A percentile compares a stretch with the other conserved stretches of the same genome.
Evolutionary conservation across 2,329 filamentous ascomycete genomes (phyloP).

Genomic region (Fusarium camptoceras): DNA sequence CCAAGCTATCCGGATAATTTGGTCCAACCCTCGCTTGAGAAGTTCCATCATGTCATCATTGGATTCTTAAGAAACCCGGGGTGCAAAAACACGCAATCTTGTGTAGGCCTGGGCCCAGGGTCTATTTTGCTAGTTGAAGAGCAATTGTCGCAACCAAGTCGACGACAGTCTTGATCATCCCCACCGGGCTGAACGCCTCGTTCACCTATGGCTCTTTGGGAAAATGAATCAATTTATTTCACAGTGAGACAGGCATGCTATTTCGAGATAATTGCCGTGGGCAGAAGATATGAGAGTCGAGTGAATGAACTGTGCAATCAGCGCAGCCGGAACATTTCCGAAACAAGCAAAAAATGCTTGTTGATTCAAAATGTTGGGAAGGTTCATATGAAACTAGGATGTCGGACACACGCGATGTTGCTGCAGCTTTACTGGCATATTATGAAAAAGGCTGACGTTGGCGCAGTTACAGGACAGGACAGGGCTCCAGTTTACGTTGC

Average conservation of each 20-base stretch:
- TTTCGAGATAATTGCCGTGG: constrained; percentile 1
- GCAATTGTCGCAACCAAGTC: constrained; percentile 6
- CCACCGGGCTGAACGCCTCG: constrained; percentile 36
- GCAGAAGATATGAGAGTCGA: background rate
- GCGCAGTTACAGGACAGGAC: constrained; percentile 16
- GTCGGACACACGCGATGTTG: background rate
- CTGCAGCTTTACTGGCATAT: constrained; percentile 17
- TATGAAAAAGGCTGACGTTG: constrained; percentile 5
- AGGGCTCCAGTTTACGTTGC: background rate
- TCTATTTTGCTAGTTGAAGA: constrained; percentile 17
- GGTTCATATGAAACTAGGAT: background rate
- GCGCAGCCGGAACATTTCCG: background rate
- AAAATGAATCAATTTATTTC: constrained; percentile 18
- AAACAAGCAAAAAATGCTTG: background rate
- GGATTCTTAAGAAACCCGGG: constrained; percentile 8
- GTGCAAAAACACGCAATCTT: constrained; percentile 19
- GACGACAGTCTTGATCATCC: constrained; percentile 12
- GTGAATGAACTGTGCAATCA: background rate
- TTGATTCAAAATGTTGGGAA: background rate
- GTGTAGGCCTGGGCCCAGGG: constrained; percentile 31
- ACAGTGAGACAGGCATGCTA: constrained; percentile 19
- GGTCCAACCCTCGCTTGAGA: constrained; percentile 5
- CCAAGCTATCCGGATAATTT: constrained; percentile 5
- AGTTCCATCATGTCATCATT: constrained; percentile 37
- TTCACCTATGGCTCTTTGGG: constrained; percentile 1